phyloP scores from a whole-genome alignment of 495 filamentous ascomycete genomes.

The Lophiotrema nucula region DNA sequence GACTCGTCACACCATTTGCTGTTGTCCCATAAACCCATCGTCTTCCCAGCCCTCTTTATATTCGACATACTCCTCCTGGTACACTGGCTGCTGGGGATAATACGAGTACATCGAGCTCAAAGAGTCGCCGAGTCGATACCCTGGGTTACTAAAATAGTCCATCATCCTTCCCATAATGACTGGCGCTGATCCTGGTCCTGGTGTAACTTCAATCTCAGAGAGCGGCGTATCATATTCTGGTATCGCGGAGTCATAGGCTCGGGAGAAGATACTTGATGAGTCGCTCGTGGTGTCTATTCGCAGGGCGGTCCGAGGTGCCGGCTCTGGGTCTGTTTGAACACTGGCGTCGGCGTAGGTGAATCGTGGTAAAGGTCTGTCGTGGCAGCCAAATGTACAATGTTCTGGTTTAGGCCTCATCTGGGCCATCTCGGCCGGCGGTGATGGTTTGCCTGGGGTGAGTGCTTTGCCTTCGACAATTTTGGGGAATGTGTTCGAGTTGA shows the following conservation, averaged over 20 bases:
- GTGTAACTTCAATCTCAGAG: not conserved
- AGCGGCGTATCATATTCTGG: not conserved
- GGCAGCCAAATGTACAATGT: conserved; percentile 15
- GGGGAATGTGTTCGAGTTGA: conserved; percentile 11
- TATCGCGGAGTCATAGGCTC: not conserved
- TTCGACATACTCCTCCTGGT: not conserved
- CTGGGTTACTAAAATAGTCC: conserved; percentile 27
- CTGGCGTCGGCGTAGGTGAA: conserved; percentile 19
- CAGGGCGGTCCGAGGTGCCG: conserved; percentile 2
- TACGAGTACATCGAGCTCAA: conserved; percentile 14
- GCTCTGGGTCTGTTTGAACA: conserved; percentile 21
- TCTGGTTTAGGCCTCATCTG: not conserved
- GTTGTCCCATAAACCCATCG: too few species aligned
- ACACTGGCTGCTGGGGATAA: not conserved
- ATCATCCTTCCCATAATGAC: conserved; percentile 30
- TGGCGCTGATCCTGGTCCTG: not conserved
- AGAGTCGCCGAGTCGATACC: conserved; percentile 28
- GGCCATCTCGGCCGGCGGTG: not conserved
- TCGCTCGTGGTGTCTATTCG: conserved; percentile 3
- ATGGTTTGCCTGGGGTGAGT: not conserved
- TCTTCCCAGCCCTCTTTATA: too few species aligned
- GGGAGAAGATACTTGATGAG: conserved; percentile 1
- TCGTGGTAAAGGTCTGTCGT: not conserved
- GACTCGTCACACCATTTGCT: too few species aligned
- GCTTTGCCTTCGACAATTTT: conserved; percentile 16